Percentiles rank a stretch among this genome's conserved stretches.
These are phyloP conservation scores for Naganishia friedmannii DNA, from an alignment of 768 basidiomycete genomes.

Conservation along the genomic window DNA sequence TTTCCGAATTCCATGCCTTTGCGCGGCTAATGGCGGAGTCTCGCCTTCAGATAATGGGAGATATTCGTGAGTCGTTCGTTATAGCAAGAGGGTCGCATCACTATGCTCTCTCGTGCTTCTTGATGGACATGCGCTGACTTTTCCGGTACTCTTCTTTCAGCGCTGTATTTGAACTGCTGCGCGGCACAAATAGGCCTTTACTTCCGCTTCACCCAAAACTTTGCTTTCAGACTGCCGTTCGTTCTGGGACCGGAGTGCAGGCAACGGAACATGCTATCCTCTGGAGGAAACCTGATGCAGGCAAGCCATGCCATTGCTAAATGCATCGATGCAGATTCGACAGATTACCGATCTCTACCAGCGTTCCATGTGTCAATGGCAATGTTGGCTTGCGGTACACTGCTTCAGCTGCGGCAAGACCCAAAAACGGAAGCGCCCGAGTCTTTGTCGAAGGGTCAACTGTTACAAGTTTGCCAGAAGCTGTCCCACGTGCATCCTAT, in stretches of 20 bases:
- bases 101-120: not conserved
- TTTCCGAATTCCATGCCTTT: not conserved
- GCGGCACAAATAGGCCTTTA: constrained; percentile 12
- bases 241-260: not conserved
- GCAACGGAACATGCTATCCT: not conserved
- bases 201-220: constrained; percentile 9
- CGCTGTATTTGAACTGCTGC: constrained; percentile 5
- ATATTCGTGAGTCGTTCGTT: not conserved
- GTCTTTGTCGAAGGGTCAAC: not conserved
- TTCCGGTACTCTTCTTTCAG: not conserved
- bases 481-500: constrained; percentile 14
- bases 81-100: not conserved
- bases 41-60: not conserved
- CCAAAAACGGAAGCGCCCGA: not conserved
- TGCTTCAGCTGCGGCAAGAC: not conserved
- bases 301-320: not conserved
- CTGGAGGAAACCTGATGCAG: not conserved
- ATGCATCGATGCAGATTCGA: not conserved
- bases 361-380: constrained; percentile 13
- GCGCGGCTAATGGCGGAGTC: not conserved
- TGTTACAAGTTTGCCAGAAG: not conserved
- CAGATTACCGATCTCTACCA: constrained; percentile 1
- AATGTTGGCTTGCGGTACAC: not conserved
- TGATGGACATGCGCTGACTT: not conserved
- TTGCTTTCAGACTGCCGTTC: constrained; percentile 3